Base-by-base conservation (phyloP, 2,329 filamentous ascomycete genomes). In the Talaromyces sp. region DNA sequence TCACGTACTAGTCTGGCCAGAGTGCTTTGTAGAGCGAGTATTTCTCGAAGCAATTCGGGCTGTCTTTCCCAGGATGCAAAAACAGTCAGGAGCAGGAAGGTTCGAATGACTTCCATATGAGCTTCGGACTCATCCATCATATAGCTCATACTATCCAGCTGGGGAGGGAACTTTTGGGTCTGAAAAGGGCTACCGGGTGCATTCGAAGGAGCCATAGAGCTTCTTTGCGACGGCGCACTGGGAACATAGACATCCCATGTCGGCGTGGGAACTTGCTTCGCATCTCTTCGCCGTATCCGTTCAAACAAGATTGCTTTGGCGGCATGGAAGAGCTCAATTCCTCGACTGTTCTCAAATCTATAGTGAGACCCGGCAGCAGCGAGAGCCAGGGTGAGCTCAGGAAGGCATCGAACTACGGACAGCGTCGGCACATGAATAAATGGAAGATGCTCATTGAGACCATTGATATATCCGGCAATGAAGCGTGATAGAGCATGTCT, bases 31-130 rank as follows among this genome's bases (percentile, higher is more conserved):
- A 87, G 81, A 1, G 83, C 83, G 31, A 87, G 78, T 11, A 85
- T 84, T 70, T 87, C 84, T 62, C 83, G 79, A n/a, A 86, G 73
- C 10, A 87, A 79, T 61, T 85, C 83, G 19, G 81, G 82, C 67
- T 86, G 85, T 69, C 83, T 82, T 62, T 85, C 84, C 85, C 85
- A 87, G 0, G 85, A 86, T 13, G 84, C 84, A 71, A 86, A 83
- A 0, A 85, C 85, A 64, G 86, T 86, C n/a, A 87, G 77, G 3
- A 84, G 73, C 10, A 84, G 69, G 27, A 84, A 80, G 0, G 83
- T 82, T 61, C 81, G 79, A 47, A 84, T 82, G 7, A 82, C 79
- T 68, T 83, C 81, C 76, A 83, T 81, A 60, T 80, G 78, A 31
- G 79, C 79, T 69, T 81, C 79, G 15, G 78, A 79, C 66, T 82